Evolutionary conservation across 768 basidiomycete genomes (phyloP).

Genomic region (Sistotremastrum niveocremeum): DNA sequence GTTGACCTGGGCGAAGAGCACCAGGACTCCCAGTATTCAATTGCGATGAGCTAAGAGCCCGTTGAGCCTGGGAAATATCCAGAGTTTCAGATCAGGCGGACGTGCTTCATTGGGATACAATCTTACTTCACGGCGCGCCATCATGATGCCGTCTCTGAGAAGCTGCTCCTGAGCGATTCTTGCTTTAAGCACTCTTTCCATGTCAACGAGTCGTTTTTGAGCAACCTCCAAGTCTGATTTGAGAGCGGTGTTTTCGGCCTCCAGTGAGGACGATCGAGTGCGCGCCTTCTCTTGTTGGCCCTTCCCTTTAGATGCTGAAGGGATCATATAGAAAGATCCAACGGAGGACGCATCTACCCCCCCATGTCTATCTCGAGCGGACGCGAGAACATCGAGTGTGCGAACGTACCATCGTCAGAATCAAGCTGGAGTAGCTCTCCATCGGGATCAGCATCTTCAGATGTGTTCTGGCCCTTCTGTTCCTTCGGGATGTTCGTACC

Average conservation of each 20-base stretch:
- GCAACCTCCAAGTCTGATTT: slow-evolving; percentile 45
- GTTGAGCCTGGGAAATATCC: slow-evolving; percentile 48
- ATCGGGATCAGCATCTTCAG: slow-evolving; percentile 42
- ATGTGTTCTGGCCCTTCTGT: slow-evolving; percentile 5
- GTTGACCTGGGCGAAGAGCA: slow-evolving; percentile 28
- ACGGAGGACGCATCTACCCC: slow-evolving; percentile 50
- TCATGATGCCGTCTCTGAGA: slow-evolving; percentile 67
- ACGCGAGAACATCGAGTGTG: not conserved
- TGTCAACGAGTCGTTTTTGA: slow-evolving; percentile 42
- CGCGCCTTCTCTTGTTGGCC: no score
- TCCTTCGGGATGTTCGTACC: not conserved
- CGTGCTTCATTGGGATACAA: not conserved
- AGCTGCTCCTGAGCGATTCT: slow-evolving; percentile 71
- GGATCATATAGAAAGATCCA: slow-evolving; percentile 69
- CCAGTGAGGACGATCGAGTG: slow-evolving; percentile 29
- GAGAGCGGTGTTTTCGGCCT: slow-evolving; percentile 53
- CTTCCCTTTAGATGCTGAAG: slow-evolving; percentile 38
- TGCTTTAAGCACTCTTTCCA: slow-evolving; percentile 50
- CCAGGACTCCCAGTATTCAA: slow-evolving; percentile 14
- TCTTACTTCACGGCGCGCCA: slow-evolving; percentile 52
- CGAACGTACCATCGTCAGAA: slow-evolving; percentile 43
- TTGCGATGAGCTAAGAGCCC: slow-evolving; percentile 59
- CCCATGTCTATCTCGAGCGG: no score
- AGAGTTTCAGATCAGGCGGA: not conserved
- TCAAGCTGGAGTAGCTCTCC: slow-evolving; percentile 25